Base-by-base conservation (phyloP, 2,329 filamentous ascomycete species). In the Ilyonectria sp. region DNA sequence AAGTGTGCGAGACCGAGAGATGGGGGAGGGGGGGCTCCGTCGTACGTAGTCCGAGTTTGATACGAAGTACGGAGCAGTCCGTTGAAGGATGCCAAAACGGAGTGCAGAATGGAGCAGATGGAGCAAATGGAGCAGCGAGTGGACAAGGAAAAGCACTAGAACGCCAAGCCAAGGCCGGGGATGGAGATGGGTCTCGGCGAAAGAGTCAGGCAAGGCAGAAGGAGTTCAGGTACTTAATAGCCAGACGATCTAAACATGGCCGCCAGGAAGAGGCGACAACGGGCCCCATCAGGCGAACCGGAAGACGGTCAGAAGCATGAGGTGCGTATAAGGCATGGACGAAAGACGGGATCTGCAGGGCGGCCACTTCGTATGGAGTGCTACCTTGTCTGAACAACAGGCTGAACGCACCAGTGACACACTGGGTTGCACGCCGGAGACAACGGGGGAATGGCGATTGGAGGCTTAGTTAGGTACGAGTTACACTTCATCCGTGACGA, bases 121-220 rank as follows among this genome's bases (percentile, higher is more conserved):
- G 21, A 21, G 21, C 21, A 21, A n/a, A 29, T 15, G 21, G 21
- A 53, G 29, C 15, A 33, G 17, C 29, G n/a, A 19, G 49, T 19
- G 63, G 62, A 33, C 61, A 59, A 49, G 49, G 62, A 50, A 56
- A 55, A 59, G 62, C 37, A 47, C 44, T 59, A 59, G 47, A 43
- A 52, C 17, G 50, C 19, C 40, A 26, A 54, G 50, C 19, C 17
- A 58, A 59, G 49, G 19, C 50, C 52, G 44, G 57, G 56, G 63
- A 52, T 54, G 8, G 31, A 49, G 26, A 65, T 47, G 56, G 52
- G 57, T 43, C 52, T 26, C 26, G 35, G 56, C 33, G 35, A 55
- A 52, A 52, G 44, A 60, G 57, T 65, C 56, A 60, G 63, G 33
- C 31, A 44, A 60, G 31, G 56, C 17, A 35, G 33, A 31, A 55